Evolutionary conservation across 257 asterid species (phyloP).

Genomic region (Plantago ovata): DNA sequence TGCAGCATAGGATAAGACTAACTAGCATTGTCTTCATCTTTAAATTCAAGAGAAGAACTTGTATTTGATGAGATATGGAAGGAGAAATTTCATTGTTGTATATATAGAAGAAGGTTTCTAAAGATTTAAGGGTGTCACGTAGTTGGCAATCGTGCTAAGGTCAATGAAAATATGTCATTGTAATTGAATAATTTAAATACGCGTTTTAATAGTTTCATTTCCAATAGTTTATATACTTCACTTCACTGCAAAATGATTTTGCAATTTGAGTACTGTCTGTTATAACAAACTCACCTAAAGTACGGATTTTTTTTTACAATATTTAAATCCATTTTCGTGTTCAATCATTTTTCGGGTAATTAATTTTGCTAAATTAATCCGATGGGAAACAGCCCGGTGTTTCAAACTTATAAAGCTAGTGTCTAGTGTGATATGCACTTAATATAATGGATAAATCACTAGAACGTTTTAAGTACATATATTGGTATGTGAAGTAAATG

Average conservation of each 20-base stretch:
- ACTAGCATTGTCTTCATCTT: constrained; percentile 29
- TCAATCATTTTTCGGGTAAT: constrained; percentile 1
- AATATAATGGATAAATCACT: no score
- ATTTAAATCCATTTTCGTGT: neutral
- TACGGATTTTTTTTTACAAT: neutral
- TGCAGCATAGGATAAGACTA: constrained; percentile 19
- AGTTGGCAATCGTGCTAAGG: constrained; percentile 34
- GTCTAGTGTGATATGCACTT: no score
- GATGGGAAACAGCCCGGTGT: no score
- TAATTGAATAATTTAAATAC: no score
- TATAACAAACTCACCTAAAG: neutral
- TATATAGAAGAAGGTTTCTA: constrained; percentile 11
- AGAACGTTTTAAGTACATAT: no score
- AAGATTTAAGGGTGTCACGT: constrained; percentile 16
- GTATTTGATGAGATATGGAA: constrained; percentile 7
- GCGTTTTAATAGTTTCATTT: no score
- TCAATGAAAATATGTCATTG: no score
- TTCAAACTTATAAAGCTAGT: no score
- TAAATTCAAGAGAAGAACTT: neutral
- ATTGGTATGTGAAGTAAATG: no score
- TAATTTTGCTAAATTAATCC: no score
- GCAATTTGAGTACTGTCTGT: constrained; percentile 13
- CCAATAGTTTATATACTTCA: no score
- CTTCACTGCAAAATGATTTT: neutral
- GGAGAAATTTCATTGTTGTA: neutral